Evolutionary conservation across 495 filamentous ascomycete genomes (phyloP).

Genomic region (Aspergillus affinis): DNA sequence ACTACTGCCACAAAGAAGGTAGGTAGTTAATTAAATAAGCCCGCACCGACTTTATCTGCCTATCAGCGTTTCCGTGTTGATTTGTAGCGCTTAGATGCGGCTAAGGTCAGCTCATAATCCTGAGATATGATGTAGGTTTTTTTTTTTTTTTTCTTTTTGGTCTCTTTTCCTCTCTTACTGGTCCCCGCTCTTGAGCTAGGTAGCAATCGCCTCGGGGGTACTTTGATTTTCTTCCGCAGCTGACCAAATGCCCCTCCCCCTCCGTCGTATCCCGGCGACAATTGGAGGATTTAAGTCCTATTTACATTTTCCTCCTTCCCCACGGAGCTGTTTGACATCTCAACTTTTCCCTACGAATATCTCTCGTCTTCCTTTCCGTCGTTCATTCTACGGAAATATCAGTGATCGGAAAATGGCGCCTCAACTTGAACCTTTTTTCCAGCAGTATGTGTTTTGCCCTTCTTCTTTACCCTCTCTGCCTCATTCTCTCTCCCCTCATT

Average conservation of each 20-base stretch:
- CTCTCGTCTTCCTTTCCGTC: slow-evolving; percentile 23
- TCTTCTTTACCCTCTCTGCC: not conserved
- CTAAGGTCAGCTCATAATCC: not conserved
- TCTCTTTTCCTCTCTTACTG: not conserved
- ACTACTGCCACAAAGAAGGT: too few species aligned
- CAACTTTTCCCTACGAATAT: slow-evolving; percentile 5
- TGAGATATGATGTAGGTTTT: not conserved
- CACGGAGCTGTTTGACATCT: slow-evolving; percentile 1
- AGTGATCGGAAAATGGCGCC: slow-evolving; percentile 72
- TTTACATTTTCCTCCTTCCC: slow-evolving; percentile 10
- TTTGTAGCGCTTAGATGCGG: slow-evolving; percentile 16
- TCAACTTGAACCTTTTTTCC: slow-evolving; percentile 78
- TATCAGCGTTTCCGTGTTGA: not conserved
- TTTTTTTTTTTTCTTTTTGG: too few species aligned
- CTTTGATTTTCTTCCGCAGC: slow-evolving; percentile 16
- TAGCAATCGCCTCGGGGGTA: slow-evolving; percentile 8
- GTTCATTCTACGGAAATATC: slow-evolving; percentile 46
- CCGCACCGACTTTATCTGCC: not conserved
- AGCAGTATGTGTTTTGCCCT: slow-evolving; percentile 54
- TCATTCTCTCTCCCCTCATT: not conserved
- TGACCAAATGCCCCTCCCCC: slow-evolving; percentile 44
- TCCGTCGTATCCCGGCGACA: slow-evolving; percentile 33
- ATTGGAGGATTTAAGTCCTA: slow-evolving; percentile 20
- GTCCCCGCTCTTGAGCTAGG: slow-evolving; percentile 8
- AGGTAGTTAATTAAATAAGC: too few species aligned